Base-by-base conservation (phyloP, 1,284 basidiomycete genomes). In the Puccinia coronata region DNA sequence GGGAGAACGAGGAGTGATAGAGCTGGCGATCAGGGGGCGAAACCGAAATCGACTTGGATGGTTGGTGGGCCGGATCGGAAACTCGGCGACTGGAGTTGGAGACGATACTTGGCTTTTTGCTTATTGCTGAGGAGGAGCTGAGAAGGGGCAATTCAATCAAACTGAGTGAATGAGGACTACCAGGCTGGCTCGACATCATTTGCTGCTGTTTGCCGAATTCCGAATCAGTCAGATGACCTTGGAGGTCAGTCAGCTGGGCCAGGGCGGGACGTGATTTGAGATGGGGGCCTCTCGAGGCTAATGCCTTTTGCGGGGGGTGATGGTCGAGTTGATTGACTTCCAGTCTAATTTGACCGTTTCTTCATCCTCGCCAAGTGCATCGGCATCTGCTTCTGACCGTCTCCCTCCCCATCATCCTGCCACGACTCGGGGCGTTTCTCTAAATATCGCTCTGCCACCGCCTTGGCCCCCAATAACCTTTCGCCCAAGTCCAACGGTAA, bases 401-500 rank as follows among this genome's bases (percentile, higher is more conserved):
- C 57, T 12, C 4, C 4, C 28, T 18, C 57, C 11, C 31, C 57
- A 1, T 61, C 31, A 34, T 61, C 34, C 59, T 36, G 59, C 16
- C 55, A 6, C 25, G 55, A 57, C 2, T 57, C 18, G n/a, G 11
- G 31, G 6, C 34, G 59, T 5, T 61, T 61, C 14, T 69, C 41
- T 16, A 69, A 25, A 28, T 69, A 69, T 69, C 28, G 65, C n/a
- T 69, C n/a, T 16, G 65, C 65, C n/a, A 69, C 63, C 41, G 63
- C 63, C 41, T 36, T 65, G 23, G 63, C 63, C 3, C 63, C 65
- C 36, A 69, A 31, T n/a, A 69, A 47, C 39, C 65, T n/a, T 12
- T 47, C 65, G 43, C 43, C 65, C 43, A 69, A 25, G 36, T 69
- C 65, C 23, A 69, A 36, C 41, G 65, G 65, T n/a, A 69, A 31